These are phyloP conservation scores for Phytophthora rubi DNA, from an alignment of 352 stramenopile species.

Conservation along the genomic window DNA sequence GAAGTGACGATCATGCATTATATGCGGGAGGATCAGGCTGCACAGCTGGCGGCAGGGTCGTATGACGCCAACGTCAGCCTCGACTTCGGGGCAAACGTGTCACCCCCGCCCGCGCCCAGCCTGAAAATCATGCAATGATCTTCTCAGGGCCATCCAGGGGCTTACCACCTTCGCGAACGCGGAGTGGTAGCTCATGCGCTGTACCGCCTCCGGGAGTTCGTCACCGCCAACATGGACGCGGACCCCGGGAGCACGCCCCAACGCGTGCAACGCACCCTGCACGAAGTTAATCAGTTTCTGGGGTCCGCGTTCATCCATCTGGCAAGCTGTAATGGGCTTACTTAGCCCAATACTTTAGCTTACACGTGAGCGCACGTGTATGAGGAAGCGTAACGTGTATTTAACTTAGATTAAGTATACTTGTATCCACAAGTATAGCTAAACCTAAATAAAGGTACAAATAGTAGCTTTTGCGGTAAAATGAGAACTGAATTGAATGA, in stretches of 20 bases:
- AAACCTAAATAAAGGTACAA: too few species aligned
- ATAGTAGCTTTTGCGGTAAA: too few species aligned
- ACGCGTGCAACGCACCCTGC: background rate
- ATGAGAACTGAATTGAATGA: too few species aligned
- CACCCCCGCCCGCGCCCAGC: background rate
- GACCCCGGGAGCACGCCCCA: background rate
- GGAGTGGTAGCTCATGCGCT: background rate
- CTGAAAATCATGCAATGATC: background rate
- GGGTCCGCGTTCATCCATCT: background rate
- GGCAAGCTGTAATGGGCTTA: too few species aligned
- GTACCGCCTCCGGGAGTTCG: background rate
- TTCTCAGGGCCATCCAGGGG: background rate
- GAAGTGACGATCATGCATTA: conserved; percentile 7
- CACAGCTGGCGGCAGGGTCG: background rate
- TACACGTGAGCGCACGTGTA: too few species aligned
- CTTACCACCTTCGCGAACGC: background rate
- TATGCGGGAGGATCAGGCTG: background rate
- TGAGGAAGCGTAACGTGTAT: too few species aligned
- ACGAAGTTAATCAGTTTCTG: background rate
- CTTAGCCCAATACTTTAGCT: too few species aligned
- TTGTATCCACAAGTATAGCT: too few species aligned
- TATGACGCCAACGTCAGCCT: background rate
- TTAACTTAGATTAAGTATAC: too few species aligned
- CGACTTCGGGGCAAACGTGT: conserved; percentile 1
- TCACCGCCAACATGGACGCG: background rate